These are phyloP conservation scores for Coemansia erecta DNA, from an alignment of 192 early-diverging fungal genomes.

Conservation along the genomic window DNA sequence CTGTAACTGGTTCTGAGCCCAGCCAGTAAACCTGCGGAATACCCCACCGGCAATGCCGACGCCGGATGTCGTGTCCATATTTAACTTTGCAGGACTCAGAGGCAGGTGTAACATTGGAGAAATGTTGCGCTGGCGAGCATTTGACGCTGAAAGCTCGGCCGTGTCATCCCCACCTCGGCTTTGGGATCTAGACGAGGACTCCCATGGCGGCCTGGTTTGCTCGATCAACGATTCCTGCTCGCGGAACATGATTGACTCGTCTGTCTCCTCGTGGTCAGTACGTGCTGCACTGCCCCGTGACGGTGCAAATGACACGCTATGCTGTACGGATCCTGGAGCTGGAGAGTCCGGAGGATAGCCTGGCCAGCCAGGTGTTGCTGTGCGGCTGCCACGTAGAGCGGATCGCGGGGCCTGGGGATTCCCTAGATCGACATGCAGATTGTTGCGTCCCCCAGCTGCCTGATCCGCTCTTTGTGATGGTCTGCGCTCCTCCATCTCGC, in stretches of 20 bases:
- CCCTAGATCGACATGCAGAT: not conserved
- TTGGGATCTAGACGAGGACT: not conserved
- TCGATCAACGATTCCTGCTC: not conserved
- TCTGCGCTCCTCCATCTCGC: constrained; percentile 10
- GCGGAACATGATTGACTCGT: constrained; percentile 11
- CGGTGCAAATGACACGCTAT: constrained; percentile 5
- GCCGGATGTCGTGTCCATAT: not conserved
- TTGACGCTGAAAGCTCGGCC: not conserved
- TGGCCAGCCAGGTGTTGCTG: no score
- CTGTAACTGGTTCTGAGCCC: constrained; percentile 24
- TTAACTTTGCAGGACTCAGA: not conserved
- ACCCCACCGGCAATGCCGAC: constrained; percentile 27
- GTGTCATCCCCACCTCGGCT: not conserved
- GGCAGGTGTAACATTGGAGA: constrained; percentile 11
- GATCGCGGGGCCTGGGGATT: no score
- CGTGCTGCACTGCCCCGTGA: not conserved
- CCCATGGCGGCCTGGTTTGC: constrained; percentile 9
- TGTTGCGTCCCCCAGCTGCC: not conserved
- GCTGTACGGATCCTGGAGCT: no score
- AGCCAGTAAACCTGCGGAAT: constrained; percentile 34
- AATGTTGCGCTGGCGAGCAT: constrained; percentile 2
- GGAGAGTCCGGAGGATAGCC: no score
- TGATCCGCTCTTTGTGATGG: not conserved
- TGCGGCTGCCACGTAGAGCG: no score
- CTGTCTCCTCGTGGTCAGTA: constrained; percentile 1